Conservation (phyloP, 2,329 filamentous ascomycete genomes). For the Calycina marina region DNA sequence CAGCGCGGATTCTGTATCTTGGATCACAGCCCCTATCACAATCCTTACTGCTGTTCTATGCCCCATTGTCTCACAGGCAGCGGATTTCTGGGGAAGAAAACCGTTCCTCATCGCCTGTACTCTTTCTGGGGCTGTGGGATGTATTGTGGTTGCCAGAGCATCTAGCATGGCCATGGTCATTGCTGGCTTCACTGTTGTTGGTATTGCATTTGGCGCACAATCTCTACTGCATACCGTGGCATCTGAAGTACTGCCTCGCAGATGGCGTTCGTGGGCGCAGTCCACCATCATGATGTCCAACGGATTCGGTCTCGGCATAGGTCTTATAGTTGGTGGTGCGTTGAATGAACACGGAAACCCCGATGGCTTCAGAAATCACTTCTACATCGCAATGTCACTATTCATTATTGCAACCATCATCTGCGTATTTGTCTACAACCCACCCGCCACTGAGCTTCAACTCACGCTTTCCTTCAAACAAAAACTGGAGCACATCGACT, state of each 20-base stretch:
- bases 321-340: constrained; percentile 24
- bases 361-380: constrained; percentile 25
- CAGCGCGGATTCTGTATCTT: constrained; percentile 10
- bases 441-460: constrained; percentile 20
- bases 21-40: constrained; percentile 24
- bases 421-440: constrained; percentile 23
- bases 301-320: constrained; percentile 21
- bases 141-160: constrained; percentile 25
- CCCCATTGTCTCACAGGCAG: constrained; percentile 25
- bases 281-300: constrained; percentile 22
- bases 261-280: constrained; percentile 24
- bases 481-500: constrained; percentile 26
- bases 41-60: constrained; percentile 28
- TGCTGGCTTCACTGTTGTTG: constrained; percentile 24
- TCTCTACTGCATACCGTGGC: constrained; percentile 26
- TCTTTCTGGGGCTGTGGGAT: constrained; percentile 23
- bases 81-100: constrained; percentile 29
- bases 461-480: constrained; percentile 16
- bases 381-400: constrained; percentile 22
- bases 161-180: constrained; percentile 24
- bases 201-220: constrained; percentile 25
- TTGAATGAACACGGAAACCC: constrained; percentile 20
- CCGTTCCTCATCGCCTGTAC: constrained; percentile 27
- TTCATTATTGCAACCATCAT: constrained; percentile 20
- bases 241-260: constrained; percentile 27